A percentile compares a stretch with the other conserved stretches of the same genome.
phyloP scores from a whole-genome alignment of 495 filamentous ascomycete species.

The Penicillium malachiteum region DNA sequence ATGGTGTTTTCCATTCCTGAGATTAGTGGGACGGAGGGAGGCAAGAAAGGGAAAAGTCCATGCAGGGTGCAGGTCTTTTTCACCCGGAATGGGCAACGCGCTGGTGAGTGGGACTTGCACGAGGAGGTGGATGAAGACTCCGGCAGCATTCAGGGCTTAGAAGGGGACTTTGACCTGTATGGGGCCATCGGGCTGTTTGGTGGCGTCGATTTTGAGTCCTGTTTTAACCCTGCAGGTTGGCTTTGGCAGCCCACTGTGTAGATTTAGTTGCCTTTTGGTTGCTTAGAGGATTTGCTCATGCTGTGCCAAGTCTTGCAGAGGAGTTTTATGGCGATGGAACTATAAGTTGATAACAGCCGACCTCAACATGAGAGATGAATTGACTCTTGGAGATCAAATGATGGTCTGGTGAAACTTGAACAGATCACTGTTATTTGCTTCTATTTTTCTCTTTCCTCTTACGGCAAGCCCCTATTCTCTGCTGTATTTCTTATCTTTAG shows the following conservation, averaged over 20 bases:
- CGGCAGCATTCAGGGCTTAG: constrained; percentile 67
- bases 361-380: no score
- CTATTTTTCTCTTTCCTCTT: no score
- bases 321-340: neutral
- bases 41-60: constrained; percentile 9
- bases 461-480: no score
- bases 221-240: constrained; percentile 56
- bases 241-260: constrained; percentile 32
- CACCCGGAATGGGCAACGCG: constrained; percentile 64
- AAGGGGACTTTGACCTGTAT: constrained; percentile 78
- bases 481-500: no score
- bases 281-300: neutral
- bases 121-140: constrained; percentile 76
- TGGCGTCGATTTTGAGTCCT: constrained; percentile 67
- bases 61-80: constrained; percentile 69
- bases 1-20: constrained; percentile 60
- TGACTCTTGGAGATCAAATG: no score
- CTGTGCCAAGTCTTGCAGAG: neutral
- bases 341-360: neutral
- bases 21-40: constrained; percentile 10
- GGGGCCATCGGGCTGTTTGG: constrained; percentile 77
- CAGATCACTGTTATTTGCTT: no score
- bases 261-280: neutral
- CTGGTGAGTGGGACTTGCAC: constrained; percentile 76
- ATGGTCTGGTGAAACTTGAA: no score